Base-by-base conservation (phyloP, 441 rosid species). In the Gossypium davidsonii region DNA sequence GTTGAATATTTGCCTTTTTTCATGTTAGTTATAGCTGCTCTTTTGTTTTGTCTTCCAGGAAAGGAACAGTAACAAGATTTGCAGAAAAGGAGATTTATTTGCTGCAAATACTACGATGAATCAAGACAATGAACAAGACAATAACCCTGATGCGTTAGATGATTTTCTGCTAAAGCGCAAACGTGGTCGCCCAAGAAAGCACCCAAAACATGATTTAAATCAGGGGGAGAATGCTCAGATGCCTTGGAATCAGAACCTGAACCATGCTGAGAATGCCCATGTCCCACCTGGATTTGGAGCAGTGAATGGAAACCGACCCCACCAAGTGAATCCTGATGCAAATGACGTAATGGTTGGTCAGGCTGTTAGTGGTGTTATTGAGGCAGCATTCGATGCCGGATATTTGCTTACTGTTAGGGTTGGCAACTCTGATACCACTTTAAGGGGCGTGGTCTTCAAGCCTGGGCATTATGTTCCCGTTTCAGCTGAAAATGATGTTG, bases 131-230 rank as follows among this genome's bases (percentile, higher is more conserved):
- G 56, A 66, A 74, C 89, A 75, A 75, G 85, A 74, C 75, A 81
- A 63, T 74, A 72, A 77, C 74, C 81, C 76, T 56, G 87, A 73
- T 64, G 75, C 80, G 74, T 79, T 85, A 23, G 86, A 85, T 59
- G 81, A 74, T 46, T 73, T 74, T 67, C 88, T 87, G 31, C 74
- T 77, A 53, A 94, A 91, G 81, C 88, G 97, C 56, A 88, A 81
- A 77, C 97, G 96, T 74, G 98, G 98, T 73, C 97, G 98, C 5
- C 99, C 98, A 6, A 85, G 93, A 44, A 94, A 94, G 82, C 59
- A 81, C 79, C 88, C 84, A 17, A 82, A 75, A 60, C 70, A 57
- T 48, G 77, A 61, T 73, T 37, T 72, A 26, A 77, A 68, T 73
- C 48, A 7, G 23, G 67, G 25, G 48, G 14, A 17, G 57, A 49